These are phyloP conservation scores for Periconia digitata DNA, from an alignment of 2,329 filamentous ascomycete species.

Conservation along the genomic window DNA sequence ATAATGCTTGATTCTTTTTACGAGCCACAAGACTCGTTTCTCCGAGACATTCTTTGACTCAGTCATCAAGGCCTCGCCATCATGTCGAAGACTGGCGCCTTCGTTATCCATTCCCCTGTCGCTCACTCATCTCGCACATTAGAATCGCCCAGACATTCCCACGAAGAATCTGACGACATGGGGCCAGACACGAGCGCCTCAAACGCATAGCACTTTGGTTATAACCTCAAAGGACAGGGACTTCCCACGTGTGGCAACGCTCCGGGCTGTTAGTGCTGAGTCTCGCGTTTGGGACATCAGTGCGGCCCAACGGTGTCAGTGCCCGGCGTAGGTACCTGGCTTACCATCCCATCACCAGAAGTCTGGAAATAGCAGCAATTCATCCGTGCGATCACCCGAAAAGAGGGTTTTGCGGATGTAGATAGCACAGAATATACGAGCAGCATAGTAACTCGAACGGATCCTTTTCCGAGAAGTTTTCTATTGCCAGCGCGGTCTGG, in stretches of 20 bases:
- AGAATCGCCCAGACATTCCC: neutral
- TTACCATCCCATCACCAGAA: neutral
- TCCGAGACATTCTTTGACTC: neutral
- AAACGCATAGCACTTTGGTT: neutral
- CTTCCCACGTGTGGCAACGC: neutral
- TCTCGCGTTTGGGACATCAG: neutral
- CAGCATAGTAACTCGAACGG: neutral
- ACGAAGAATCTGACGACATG: neutral
- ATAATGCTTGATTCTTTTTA: neutral
- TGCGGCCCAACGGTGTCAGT: neutral
- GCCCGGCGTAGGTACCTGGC: neutral
- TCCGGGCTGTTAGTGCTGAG: neutral
- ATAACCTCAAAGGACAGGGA: neutral
- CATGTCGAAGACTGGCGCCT: neutral
- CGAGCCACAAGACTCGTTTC: neutral
- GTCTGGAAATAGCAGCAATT: neutral
- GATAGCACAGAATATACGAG: neutral
- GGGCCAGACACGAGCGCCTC: neutral
- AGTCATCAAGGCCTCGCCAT: neutral
- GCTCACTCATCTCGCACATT: neutral
- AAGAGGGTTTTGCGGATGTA: neutral
- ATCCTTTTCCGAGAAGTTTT: neutral
- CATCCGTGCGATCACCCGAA: neutral
- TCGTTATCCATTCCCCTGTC: neutral
- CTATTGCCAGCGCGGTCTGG: too few relatives aligned